Base-by-base conservation (phyloP, 129 eudicot species). In the Lonicera japonica region DNA sequence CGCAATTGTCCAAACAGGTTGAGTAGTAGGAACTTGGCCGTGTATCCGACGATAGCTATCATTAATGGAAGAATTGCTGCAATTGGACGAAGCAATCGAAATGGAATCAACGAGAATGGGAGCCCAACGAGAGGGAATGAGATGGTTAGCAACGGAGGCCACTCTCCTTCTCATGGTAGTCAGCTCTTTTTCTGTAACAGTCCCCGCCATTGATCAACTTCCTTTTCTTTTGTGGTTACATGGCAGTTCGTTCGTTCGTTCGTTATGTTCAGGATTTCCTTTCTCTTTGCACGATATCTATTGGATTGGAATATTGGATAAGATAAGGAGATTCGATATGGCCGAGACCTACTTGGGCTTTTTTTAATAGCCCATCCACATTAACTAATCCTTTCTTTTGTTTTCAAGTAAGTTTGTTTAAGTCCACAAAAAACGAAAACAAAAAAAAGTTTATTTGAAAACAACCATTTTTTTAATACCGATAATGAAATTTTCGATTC, bases 11-110 rank as follows among this genome's bases (percentile, higher is more conserved):
- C 99, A 92, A 18, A 65, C 73, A 1, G 94, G 96, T 21, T 58
- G 38, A 21, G 70, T 68, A 6, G 54, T 72, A 1, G 92, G 34
- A 5, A 88, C 96, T 25, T 82, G 76, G 3, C 96, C 99, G 65
- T 92, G 96, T 25, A 84, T 55, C 63, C 83, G 83, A 34, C 88
- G 96, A 65, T 82, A 92, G 67, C 77, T 85, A 53, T 92, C 96
- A 36, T 74, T 72, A 25, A 85, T 71, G 19, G 82, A 57, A 23
- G 76, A 61, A 58, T 77, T 59, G 73, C 88, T 59, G 73, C 88
- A 83, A 36, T 48, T 65, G 1, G 64, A 63, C 11, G 60, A 56
- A 41, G 38, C 71, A 2, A 62, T 53, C 36, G 36, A 29, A 29
- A 6, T 29, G 38, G 63, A 39, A 58, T 29, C 47, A 55, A 56